These are phyloP conservation scores for Blastobotrys persicus DNA, from an alignment of 1,139 yeast genomes.

Conservation along the genomic window DNA sequence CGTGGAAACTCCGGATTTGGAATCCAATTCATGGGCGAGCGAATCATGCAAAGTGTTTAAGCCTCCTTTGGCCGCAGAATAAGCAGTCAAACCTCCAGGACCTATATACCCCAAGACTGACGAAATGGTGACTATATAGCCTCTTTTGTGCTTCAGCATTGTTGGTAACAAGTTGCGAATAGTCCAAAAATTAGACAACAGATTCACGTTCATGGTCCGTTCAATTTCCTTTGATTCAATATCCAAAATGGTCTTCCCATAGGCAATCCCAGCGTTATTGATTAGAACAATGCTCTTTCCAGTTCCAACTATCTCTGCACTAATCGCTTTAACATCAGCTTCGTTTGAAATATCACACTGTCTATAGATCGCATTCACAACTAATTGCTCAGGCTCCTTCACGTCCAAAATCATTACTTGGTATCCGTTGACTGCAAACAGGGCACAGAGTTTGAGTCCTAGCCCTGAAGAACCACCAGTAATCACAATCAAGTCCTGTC, in stretches of 20 bases:
- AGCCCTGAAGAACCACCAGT: constrained; percentile 70
- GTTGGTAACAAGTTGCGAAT: constrained; percentile 45
- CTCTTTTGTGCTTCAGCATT: constrained; percentile 29
- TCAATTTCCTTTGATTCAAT: constrained; percentile 33
- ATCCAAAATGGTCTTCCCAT: constrained; percentile 43
- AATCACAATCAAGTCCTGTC: constrained; percentile 44
- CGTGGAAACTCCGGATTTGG: constrained; percentile 55
- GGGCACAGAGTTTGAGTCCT: constrained; percentile 48
- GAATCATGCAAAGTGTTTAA: constrained; percentile 77
- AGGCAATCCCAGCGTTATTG: constrained; percentile 75
- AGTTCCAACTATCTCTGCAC: constrained; percentile 36
- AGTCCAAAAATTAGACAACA: constrained; percentile 54
- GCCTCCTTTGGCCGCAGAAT: constrained; percentile 86
- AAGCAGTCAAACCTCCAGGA: constrained; percentile 65
- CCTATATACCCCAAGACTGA: constrained; percentile 63
- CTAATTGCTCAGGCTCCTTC: constrained; percentile 34
- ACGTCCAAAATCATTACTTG: constrained; percentile 51
- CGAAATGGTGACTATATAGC: constrained; percentile 62
- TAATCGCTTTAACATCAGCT: constrained; percentile 35
- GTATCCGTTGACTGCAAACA: constrained; percentile 38
- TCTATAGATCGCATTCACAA: constrained; percentile 37
- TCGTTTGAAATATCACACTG: constrained; percentile 52
- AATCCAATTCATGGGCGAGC: constrained; percentile 59
- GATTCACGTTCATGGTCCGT: constrained; percentile 51
- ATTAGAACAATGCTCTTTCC: constrained; percentile 50